Evolutionary conservation across 192 early-diverging fungal species (phyloP), one percentile per base, ranked within the genome.

Genomic region (Entophlyctis luteolus): DNA sequence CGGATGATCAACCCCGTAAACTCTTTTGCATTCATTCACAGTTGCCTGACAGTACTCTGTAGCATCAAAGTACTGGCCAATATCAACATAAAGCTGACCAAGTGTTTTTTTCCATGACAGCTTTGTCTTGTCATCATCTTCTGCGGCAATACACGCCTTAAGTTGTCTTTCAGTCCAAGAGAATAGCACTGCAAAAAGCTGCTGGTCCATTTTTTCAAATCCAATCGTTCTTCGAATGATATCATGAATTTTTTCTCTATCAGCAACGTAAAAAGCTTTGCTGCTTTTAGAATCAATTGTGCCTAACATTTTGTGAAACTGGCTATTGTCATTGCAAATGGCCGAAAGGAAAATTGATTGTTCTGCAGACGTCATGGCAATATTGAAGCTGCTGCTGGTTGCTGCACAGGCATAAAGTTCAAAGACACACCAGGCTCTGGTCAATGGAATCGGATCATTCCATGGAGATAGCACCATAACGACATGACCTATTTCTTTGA

Each of bases 401-500:
- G 25, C 53, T n/a, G 25, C 4, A 14, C 45, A 46, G 4, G 62
- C 25, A 35, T 58, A 74, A 10, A 75, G 12, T 36, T 75, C 73
- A 45, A 68, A 74, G 31, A 75, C 55, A 36, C 73, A 75, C 72
- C 72, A 75, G 28, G 71, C 71, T 10, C 72, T 62, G 4, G 12
- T 47, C 18, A 73, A 35, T 8, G 72, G 53, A 4, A 48, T 16
- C 1, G 72, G 72, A 33, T 74, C 39, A 27, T 70, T 2, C 72
- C 72, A 73, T 1, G 72, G 72, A 18, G 48, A 42, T 2, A 73
- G 50, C 32, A 73, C 57, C 71, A 73, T 72, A 1, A 73, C 47
- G 4, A 73, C 71, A 37, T 62, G 42, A 16, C 56, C 65, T 20
- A 73, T 58, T 14, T 22, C 6, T 31, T 36, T 32, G 16, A 73